Evolutionary conservation across 2,329 filamentous ascomycete genomes (phyloP), one percentile per base, ranked within the genome.

Genomic region (Claviceps purpurea): DNA sequence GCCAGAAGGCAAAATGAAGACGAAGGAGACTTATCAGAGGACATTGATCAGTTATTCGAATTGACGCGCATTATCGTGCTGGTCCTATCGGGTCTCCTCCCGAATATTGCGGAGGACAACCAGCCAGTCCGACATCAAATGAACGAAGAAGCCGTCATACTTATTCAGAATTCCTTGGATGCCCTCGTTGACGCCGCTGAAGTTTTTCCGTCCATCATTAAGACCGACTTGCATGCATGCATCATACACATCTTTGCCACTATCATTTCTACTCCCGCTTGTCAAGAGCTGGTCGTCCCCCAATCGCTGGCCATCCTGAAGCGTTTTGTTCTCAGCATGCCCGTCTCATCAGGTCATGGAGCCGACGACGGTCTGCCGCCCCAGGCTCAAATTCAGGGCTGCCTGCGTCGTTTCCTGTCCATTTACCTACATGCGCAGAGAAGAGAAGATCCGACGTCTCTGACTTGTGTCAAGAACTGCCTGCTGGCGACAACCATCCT

Each of bases 31-130:
- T 73, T 98, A 11, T 95, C 89, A 0, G 93, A 98, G 62, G 93
- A 98, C 63, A 95, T 98, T 56, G 93, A 98, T 63, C 93, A 98
- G 68, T 77, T 98, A 0, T 98, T 98, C 61, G 93, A 98, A 68
- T 75, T 98, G 47, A 98, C 93, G 0, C 81, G 93, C 57, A 95
- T 96, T 64, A 96, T 97, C 56, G 91, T 97, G 16, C 75, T 98
- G 8, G 91, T 97, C 1, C 75, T 98, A 30, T 86, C 89, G 0
- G 89, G 90, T 0, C 73, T 96, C 41, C 73, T 98, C 22, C 93
- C 94, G 4, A 94, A 91, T 55, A 73, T 94, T 4, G 80, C 80
- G 4, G 85, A 87, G 55, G 72, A 75, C 48, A 81, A 77, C 46
- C 80, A 77, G 57, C 75, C 76, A 59, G 82, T 80, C 30, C 82